A percentile compares a stretch with the other conserved stretches of the same genome.
Evolutionary conservation across 768 basidiomycete genomes (phyloP).

Genomic region (Tylopilus intermedius): DNA sequence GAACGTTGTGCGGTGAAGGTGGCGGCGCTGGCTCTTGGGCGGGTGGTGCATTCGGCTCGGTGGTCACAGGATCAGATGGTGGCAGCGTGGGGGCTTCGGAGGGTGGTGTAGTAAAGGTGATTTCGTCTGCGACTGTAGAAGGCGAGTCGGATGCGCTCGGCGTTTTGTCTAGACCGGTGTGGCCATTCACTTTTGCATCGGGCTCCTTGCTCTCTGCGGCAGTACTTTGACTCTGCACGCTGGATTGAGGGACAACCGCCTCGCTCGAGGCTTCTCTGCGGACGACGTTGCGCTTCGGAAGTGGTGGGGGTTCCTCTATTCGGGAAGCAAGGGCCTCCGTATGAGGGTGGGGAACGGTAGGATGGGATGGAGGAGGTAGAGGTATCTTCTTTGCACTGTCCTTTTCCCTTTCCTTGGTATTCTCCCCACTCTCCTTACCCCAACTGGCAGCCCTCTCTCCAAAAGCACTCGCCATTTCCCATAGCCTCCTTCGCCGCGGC

Average conservation of each 20-base stretch:
- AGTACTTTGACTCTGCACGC: background rate
- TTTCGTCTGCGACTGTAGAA: conserved; percentile 18
- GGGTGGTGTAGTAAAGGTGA: conserved; percentile 16
- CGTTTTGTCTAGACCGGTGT: conserved; percentile 9
- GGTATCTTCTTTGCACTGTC: conserved; percentile 13
- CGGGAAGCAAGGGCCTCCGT: conserved; percentile 12
- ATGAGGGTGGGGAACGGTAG: conserved; percentile 22
- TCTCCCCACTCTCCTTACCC: conserved; percentile 37
- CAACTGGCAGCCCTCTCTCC: conserved; percentile 57
- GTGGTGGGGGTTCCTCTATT: conserved; percentile 37
- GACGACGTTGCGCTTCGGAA: conserved; percentile 46
- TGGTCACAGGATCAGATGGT: background rate
- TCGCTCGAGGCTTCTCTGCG: conserved; percentile 23
- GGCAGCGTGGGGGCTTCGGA: conserved; percentile 1
- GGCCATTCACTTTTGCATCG: background rate
- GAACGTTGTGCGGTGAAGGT: conserved; percentile 17
- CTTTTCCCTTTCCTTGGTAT: conserved; percentile 30
- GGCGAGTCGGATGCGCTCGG: conserved; percentile 8
- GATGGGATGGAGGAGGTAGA: conserved; percentile 24
- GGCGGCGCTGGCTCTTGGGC: background rate
- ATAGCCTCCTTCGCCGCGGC: conserved; percentile 56
- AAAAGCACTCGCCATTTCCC: conserved; percentile 64
- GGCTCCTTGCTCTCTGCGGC: conserved; percentile 4
- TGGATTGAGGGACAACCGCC: background rate
- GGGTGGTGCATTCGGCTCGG: conserved; percentile 7